Conservation (phyloP, 768 basidiomycete genomes). For the Hebeloma cylindrosporum region DNA sequence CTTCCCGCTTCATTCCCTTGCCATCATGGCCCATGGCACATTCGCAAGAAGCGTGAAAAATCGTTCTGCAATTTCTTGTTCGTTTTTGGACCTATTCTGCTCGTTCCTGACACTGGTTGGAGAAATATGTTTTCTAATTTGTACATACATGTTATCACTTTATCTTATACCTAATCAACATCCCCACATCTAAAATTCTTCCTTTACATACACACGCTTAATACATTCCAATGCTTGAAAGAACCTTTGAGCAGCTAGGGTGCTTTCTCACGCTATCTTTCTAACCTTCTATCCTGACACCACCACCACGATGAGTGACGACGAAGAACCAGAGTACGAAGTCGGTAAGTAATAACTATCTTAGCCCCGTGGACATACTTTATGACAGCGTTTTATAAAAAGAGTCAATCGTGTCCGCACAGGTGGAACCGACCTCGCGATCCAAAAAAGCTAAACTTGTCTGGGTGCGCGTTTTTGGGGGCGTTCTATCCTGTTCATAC, state of each 20-base stretch:
- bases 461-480: constrained; percentile 44
- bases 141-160: not conserved
- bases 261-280: not conserved
- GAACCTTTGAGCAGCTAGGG: not conserved
- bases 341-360: constrained; percentile 49
- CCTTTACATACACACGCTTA: not conserved
- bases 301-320: constrained; percentile 28
- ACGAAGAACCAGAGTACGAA: constrained; percentile 57
- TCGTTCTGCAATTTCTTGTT: constrained; percentile 2
- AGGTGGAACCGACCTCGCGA: constrained; percentile 35
- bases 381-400: constrained; percentile 4
- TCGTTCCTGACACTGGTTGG: constrained; percentile 1
- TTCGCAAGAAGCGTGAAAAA: constrained; percentile 25
- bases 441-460: constrained; percentile 44
- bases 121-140: not conserved
- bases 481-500: constrained; percentile 3
- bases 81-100: constrained; percentile 6
- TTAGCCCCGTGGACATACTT: not conserved
- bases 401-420: constrained; percentile 59
- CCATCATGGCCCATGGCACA: constrained; percentile 28
- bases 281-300: not conserved
- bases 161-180: not conserved
- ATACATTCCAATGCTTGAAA: not conserved
- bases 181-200: not conserved
- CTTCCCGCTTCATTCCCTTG: constrained; percentile 49